Evolutionary conservation across 2,329 filamentous ascomycete genomes (phyloP).

Genomic region (Talaromyces islandicus): DNA sequence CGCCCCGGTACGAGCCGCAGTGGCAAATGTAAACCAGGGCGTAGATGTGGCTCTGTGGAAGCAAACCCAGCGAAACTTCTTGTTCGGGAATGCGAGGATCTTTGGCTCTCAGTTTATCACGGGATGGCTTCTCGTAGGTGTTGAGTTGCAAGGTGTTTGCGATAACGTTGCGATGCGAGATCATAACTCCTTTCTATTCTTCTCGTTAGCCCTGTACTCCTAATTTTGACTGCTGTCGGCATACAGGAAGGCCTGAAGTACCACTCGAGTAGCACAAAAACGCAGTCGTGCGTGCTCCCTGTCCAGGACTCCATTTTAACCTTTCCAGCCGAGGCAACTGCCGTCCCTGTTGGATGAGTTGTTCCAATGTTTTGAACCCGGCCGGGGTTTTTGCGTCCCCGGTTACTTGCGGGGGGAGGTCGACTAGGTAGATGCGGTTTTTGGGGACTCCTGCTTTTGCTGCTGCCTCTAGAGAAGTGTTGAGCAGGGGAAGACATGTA

Average conservation of each 20-base stretch:
- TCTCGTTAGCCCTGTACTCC: constrained; percentile 9
- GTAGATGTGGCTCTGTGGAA: constrained; percentile 80
- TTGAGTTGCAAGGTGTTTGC: constrained; percentile 64
- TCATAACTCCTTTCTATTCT: constrained; percentile 71
- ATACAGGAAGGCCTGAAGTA: constrained; percentile 69
- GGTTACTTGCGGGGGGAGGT: constrained; percentile 53
- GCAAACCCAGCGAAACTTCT: constrained; percentile 59
- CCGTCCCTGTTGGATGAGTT: constrained; percentile 59
- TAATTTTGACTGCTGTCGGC: constrained; percentile 15
- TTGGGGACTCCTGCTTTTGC: constrained; percentile 57
- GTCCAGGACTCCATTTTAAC: constrained; percentile 36
- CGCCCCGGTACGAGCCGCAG: constrained; percentile 61
- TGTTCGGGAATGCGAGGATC: constrained; percentile 45
- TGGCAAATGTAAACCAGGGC: constrained; percentile 66
- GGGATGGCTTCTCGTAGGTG: constrained; percentile 42
- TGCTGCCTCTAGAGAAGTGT: constrained; percentile 59
- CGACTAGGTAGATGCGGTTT: constrained; percentile 62
- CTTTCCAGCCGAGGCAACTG: constrained; percentile 33
- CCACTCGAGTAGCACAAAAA: constrained; percentile 78
- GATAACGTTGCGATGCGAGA: constrained; percentile 73
- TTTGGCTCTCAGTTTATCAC: constrained; percentile 17
- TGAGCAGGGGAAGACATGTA: constrained; percentile 62
- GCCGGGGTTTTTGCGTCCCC: constrained; percentile 39
- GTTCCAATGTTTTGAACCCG: constrained; percentile 58
- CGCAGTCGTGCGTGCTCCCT: constrained; percentile 56